Conservation (phyloP, 306 rosid genomes). For the Trifolium repens region DNA sequence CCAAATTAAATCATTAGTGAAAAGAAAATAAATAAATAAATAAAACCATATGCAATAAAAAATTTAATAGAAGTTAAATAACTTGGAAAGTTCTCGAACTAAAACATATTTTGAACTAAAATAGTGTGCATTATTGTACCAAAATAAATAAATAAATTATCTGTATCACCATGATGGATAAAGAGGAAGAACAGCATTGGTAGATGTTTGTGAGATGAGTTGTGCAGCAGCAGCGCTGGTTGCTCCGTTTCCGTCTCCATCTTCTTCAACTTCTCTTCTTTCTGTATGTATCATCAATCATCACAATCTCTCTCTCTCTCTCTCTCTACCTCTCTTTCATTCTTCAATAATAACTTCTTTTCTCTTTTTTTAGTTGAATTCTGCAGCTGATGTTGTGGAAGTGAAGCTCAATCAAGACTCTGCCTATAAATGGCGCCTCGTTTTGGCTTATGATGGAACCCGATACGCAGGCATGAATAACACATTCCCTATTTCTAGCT, state of each 20-base stretch:
- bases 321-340: background rate
- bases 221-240: conserved; percentile 40
- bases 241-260: conserved; percentile 35
- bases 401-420: conserved; percentile 40
- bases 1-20: too few species aligned
- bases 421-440: conserved; percentile 74
- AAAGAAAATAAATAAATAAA: too few species aligned
- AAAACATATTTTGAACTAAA: too few species aligned
- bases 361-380: conserved; percentile 42
- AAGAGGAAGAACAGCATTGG: too few species aligned
- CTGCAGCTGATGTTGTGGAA: conserved; percentile 24
- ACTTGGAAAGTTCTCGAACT: too few species aligned
- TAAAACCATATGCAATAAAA: too few species aligned
- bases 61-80: too few species aligned
- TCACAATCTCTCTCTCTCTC: background rate
- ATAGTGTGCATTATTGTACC: too few species aligned
- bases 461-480: conserved; percentile 60
- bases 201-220: conserved; percentile 36
- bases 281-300: conserved; percentile 44
- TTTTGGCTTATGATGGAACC: conserved; percentile 86
- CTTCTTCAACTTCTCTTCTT: conserved; percentile 38
- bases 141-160: too few species aligned
- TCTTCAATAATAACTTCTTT: background rate
- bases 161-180: too few species aligned
- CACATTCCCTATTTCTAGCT: too few species aligned